Percentiles rank a stretch among this genome's conserved stretches.
Evolutionary conservation across 331 rosid genomes (phyloP).

Genomic region (Erythrophleum ivorense): DNA sequence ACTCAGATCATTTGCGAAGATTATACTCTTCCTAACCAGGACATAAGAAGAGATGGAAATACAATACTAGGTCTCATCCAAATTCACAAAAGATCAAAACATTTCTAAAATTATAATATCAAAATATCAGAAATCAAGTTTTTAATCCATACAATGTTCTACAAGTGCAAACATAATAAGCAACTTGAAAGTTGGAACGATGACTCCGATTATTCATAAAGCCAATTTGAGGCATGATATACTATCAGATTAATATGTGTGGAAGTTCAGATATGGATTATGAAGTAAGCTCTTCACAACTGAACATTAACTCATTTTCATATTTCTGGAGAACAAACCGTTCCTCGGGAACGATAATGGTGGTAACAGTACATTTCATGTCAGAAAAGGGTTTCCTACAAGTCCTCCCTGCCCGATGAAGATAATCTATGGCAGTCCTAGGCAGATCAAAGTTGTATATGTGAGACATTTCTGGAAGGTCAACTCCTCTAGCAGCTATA

Average conservation of each 20-base stretch:
- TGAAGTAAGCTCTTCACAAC: slow-evolving; percentile 63
- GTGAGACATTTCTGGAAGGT: slow-evolving; percentile 88
- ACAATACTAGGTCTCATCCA: not conserved
- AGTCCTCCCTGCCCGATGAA: slow-evolving; percentile 96
- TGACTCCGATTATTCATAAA: slow-evolving; percentile 9
- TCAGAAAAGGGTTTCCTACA: slow-evolving; percentile 92
- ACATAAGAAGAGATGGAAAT: not conserved
- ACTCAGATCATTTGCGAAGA: not conserved
- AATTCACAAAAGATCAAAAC: not conserved
- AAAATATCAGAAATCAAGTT: not conserved
- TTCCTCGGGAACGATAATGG: slow-evolving; percentile 67
- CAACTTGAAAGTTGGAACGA: not conserved
- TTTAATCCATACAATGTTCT: slow-evolving; percentile 1
- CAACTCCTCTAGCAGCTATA: slow-evolving; percentile 91
- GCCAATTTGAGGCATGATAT: slow-evolving; percentile 32
- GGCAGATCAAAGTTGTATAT: slow-evolving; percentile 91
- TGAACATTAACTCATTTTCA: slow-evolving; percentile 82
- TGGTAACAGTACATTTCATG: slow-evolving; percentile 70
- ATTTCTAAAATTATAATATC: not conserved
- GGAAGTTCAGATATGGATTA: slow-evolving; percentile 36
- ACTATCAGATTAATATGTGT: not conserved
- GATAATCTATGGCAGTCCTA: slow-evolving; percentile 78
- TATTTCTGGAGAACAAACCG: slow-evolving; percentile 85
- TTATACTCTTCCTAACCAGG: not conserved
- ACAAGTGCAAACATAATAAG: not conserved